Evolutionary conservation across 768 basidiomycete species (phyloP), one percentile per base, ranked within the genome.

Genomic region (Suillus americanus): DNA sequence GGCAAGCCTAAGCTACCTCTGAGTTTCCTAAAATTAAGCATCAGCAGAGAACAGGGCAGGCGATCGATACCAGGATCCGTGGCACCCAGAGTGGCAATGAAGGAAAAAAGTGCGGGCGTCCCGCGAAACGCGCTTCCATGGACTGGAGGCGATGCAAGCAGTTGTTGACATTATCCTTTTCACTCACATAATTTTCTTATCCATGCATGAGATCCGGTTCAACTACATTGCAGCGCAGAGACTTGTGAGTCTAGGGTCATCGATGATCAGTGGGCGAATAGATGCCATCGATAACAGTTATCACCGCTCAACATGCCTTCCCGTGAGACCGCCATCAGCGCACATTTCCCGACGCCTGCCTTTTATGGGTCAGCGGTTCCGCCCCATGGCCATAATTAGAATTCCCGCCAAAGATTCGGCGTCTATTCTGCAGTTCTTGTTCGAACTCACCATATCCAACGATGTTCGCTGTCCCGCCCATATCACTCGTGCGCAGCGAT

Each of bases 1-100:
- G 95, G 51, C 82, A 85, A 41, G 93, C 93, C 3, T 94, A 95
- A 75, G 89, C 91, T 3, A 89, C 89, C 10, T 77, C 79, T 13
- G 88, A 91, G 71, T 84, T 90, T 61, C 83, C 82, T 9, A 89
- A 94, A 74, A 83, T 95, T 64, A 88, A 85, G 73, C 81, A 84
- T 45, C 84, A 85, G 75, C 80, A 80, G 61, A 81, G 69, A 9
- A 79, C 77, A 35, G 85, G 86, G 23, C 76, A 79, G 65, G 79
- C 76, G 62, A 80, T 77, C 35, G 64, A 65, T 35, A 68, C 68
- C 30, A 68, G 66, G 60, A 70, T 73, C 35, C 80, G 79, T 37
- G 76, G 74, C 28, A 67, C 73, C 28, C 72, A 71, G 46, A 71
- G 67, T 14, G 67, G 63, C 48, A 75, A 68, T 56, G 71, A 62